Conservation (phyloP, 2,329 filamentous ascomycete species). For the Cladophialophora carrionii region DNA sequence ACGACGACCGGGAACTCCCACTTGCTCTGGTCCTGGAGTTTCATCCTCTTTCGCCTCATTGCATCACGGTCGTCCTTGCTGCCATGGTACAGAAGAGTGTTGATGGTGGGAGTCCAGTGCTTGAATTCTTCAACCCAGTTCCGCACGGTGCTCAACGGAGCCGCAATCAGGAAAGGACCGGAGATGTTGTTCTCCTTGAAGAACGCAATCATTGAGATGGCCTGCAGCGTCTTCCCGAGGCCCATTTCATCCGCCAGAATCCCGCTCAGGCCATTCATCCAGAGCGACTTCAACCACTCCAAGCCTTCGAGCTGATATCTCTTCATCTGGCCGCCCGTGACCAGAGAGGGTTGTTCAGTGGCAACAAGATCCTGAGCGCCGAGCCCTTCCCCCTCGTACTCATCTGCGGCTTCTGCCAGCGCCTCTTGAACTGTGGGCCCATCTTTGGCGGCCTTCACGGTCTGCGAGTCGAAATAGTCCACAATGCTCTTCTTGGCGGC, state of each 20-base stretch:
- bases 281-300: constrained; percentile 83
- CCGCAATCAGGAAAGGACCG: constrained; percentile 87
- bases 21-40: constrained; percentile 66
- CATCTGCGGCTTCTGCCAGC: constrained; percentile 61
- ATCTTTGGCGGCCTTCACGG: constrained; percentile 58
- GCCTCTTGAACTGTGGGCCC: constrained; percentile 61
- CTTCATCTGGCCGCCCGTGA: constrained; percentile 87
- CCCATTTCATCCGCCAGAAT: constrained; percentile 96
- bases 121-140: constrained; percentile 97
- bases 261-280: constrained; percentile 88
- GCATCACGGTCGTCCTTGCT: constrained; percentile 74
- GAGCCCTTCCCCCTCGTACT: constrained; percentile 62
- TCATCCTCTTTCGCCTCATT: constrained; percentile 73
- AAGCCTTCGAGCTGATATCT: constrained; percentile 92
- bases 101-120: constrained; percentile 86
- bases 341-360: constrained; percentile 80
- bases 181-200: constrained; percentile 84
- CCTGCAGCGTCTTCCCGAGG: constrained; percentile 87
- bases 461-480: constrained; percentile 64
- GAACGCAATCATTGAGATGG: constrained; percentile 83
- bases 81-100: constrained; percentile 89
- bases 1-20: constrained; percentile 85
- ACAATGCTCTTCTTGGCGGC: constrained; percentile 51
- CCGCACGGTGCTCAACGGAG: constrained; percentile 84
- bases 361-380: constrained; percentile 72